Evolutionary conservation across 495 filamentous ascomycete genomes (phyloP).

Genomic region (Penicillium robsamsonii): DNA sequence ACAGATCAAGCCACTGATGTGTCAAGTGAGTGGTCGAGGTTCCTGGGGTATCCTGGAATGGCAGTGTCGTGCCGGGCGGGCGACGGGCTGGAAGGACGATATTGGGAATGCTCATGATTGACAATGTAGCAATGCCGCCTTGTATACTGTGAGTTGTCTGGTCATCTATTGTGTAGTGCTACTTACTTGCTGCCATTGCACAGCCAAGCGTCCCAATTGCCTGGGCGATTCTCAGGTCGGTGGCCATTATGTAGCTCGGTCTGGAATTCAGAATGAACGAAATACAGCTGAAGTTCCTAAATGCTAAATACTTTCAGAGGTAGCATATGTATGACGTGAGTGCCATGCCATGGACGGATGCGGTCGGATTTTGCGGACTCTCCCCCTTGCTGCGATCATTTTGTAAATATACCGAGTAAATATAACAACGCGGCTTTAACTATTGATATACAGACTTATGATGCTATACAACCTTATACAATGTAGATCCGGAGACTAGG

Average conservation of each 20-base stretch:
- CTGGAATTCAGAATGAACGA: not conserved
- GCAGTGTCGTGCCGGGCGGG: constrained; percentile 15
- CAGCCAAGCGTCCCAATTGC: constrained; percentile 30
- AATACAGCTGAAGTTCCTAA: not conserved
- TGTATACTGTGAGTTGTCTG: not conserved
- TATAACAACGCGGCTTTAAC: not conserved
- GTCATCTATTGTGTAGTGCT: not conserved
- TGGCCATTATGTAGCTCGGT: not conserved
- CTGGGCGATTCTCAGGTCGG: constrained; percentile 23
- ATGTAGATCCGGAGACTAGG: constrained; percentile 18
- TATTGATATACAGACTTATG: not conserved
- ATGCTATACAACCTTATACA: not conserved
- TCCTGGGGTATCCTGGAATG: constrained; percentile 11
- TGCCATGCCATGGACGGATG: not conserved
- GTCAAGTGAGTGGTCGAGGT: constrained; percentile 22
- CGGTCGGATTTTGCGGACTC: too few species aligned
- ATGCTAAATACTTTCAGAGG: not conserved
- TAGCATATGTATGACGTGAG: constrained; percentile 4
- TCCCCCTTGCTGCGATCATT: too few species aligned
- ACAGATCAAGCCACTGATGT: constrained; percentile 35
- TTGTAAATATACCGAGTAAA: not conserved
- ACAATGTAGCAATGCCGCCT: constrained; percentile 30
- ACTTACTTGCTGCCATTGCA: constrained; percentile 25
- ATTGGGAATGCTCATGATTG: constrained; percentile 24
- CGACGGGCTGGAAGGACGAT: constrained; percentile 25